Evolutionary conservation across 176 grass and related monocot species (phyloP), one percentile per base, ranked within the genome.

Genomic region (Aechmea fasciata): DNA sequence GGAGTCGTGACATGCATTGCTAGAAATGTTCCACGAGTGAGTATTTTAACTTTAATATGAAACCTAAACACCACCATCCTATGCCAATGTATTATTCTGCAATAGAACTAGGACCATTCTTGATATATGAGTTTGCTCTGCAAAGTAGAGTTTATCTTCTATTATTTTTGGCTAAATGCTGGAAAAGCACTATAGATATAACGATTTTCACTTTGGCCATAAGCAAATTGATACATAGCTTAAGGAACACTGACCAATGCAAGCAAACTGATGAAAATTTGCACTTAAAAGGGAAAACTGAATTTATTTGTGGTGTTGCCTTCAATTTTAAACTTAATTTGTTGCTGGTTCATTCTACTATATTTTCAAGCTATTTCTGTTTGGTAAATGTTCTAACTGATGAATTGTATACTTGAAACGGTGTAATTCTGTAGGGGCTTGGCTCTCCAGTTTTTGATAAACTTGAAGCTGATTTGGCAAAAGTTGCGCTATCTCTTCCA

Each of bases 381-480:
- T 41, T 41, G 33, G 33, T 20, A 63, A 22, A 24, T 41, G 4
- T 41, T 41, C 18, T 25, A 80, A 73, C n/a, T 50, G 22, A 50
- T 72, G 59, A 24, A 22, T 2, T 57, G 47, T 47, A 73, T 79
- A 50, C 55, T 33, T 70, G 63, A 61, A 55, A 29, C 72, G 33
- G 33, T 23, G 64, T 73, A 57, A 69, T 78, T 77, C 29, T 85
- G 9, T 81, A 99, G 95, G 95, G 95, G 33, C 72, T 99, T 64
- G 95, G 95, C 52, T 85, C 87, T 70, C 90, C 95, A 63, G 95
- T 99, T 20, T 99, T 99, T 86, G 90, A 94, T 84, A 99, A 99
- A 70, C 87, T 99, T 69, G 95, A 99, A 83, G 95, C 90, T 72
- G 87, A 94, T 77, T 67, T 99, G 51, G 95, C 90, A 54, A 99